Base-by-base conservation (phyloP, 2,329 filamentous ascomycete genomes). In the Beauveria rudraprayagi region DNA sequence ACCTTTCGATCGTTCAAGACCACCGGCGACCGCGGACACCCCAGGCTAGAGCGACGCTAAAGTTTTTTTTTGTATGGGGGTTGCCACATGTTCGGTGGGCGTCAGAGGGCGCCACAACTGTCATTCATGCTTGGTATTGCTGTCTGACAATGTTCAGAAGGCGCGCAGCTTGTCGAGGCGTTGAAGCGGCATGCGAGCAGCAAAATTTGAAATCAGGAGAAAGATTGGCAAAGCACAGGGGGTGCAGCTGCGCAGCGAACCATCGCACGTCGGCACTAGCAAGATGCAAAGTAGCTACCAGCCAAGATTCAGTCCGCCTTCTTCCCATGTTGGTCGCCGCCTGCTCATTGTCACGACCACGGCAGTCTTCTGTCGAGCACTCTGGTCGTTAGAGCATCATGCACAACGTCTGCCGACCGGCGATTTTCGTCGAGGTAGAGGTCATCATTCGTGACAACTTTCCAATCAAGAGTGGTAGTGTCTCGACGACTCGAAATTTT, bases 41-140 rank as follows among this genome's bases (percentile, higher is more conserved):
- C 56, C 30, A 41, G 34, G 43, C 56, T 26, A 57, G 40, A 37
- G 14, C 16, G 30, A 22, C 43, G 44, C 46, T 58, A 50, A 37
- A 50, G 19, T n/a, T 24, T 58, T 37, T 37, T 37, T 24, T 58
- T 8, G 41, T 17, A 28, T 30, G 55, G 56, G 55, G 40, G 26
- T 57, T 14, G 55, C 26, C 30, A 34, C 26, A 58, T 58, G 44
- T 50, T 58, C 19, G 9, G 46, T 37, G 46, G 56, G 56, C 30
- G 56, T 30, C 19, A 51, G 56, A 58, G 56, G 56, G 56, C 56
- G 56, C 56, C 7, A 22, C 30, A 34, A 46, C 43, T 40, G 54
- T 40, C 54, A 40, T 53, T 53, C 11, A 37, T 41, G 24, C 16
- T 17, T 14, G 7, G 17, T 53, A 6, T 37, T 56, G 41, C 40